Evolutionary conservation across 2,329 filamentous ascomycete species (phyloP), one percentile per base, ranked within the genome.

Genomic region (Alternaria consortialis): DNA sequence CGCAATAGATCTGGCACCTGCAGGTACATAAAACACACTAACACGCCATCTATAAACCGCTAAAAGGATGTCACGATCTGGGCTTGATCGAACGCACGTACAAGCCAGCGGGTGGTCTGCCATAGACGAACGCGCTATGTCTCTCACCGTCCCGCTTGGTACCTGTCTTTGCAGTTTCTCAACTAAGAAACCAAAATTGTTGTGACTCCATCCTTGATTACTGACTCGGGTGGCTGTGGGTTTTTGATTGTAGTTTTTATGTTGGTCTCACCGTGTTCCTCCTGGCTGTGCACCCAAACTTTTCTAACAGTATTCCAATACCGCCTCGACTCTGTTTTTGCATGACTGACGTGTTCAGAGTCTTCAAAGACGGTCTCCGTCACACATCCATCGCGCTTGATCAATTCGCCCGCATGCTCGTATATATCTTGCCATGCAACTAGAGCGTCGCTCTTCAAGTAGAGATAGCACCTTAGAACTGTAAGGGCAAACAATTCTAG

Each of bases 381-480:
- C 15, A 46, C 7, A 46, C 27, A 46, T 46, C 43, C 27, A 46
- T 46, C n/a, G 3, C 15, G 27, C 43, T 37, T 50, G 2, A 52
- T 39, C 11, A 39, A 52, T 5, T 37, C 48, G n/a, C 23, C 27
- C 11, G 34, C 48, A 27, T 52, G 34, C 32, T 39, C 34, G 17
- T 52, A 29, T 25, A 52, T 40, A 17, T 52, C 48, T 39, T 52
- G 31, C 32, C 34, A 52, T n/a, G 17, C 17, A 27, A 52, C 34
- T 17, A 52, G n/a, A 1, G 48, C 9, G 27, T 52, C 48, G 4
- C 32, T 39, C 7, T 37, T 52, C 12, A 20, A 52, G 17, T 52
- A 52, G 11, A 52, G 48, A 29, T 52, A 52, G 48, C 48, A 52
- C 29, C 48, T 37, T 2, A 20, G 48, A 52, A 39, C 17, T 15